These are phyloP conservation scores for Leucoagaricus sp. DNA, from an alignment of 1,284 basidiomycete species.

Conservation along the genomic window DNA sequence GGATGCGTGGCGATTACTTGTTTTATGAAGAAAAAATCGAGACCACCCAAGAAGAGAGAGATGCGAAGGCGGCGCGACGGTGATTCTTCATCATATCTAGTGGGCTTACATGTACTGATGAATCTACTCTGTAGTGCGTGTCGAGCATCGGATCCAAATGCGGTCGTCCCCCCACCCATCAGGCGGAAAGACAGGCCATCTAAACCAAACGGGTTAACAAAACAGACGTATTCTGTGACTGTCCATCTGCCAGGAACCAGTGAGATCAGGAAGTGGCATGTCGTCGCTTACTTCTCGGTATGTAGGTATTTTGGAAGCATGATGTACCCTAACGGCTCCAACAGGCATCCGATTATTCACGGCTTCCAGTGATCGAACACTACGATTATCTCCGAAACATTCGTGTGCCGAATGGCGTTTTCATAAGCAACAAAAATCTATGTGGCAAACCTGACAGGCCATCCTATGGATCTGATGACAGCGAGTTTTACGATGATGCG, in stretches of 20 bases:
- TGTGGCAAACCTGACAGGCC: conserved; percentile 46
- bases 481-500: conserved; percentile 35
- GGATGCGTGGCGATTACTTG: conserved; percentile 79
- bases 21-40: conserved; percentile 82
- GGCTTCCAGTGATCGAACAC: conserved; percentile 65
- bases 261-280: conserved; percentile 71
- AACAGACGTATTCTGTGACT: conserved; percentile 77
- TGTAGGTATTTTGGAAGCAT: conserved; percentile 20
- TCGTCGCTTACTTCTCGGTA: conserved; percentile 79
- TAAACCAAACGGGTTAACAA: conserved; percentile 73
- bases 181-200: conserved; percentile 71
- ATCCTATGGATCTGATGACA: conserved; percentile 37
- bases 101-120: conserved; percentile 5
- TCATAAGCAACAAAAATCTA: conserved; percentile 62
- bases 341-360: conserved; percentile 66
- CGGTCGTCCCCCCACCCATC: conserved; percentile 53
- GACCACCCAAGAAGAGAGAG: conserved; percentile 71
- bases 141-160: conserved; percentile 61
- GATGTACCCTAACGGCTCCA: conserved; percentile 16
- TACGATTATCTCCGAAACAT: conserved; percentile 69
- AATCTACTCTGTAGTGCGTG: conserved; percentile 45
- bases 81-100: conserved; percentile 27
- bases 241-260: conserved; percentile 59
- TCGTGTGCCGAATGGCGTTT: conserved; percentile 62
- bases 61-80: conserved; percentile 73